Evolutionary conservation across 495 filamentous ascomycete species (phyloP).

Genomic region (Halenospora varia): DNA sequence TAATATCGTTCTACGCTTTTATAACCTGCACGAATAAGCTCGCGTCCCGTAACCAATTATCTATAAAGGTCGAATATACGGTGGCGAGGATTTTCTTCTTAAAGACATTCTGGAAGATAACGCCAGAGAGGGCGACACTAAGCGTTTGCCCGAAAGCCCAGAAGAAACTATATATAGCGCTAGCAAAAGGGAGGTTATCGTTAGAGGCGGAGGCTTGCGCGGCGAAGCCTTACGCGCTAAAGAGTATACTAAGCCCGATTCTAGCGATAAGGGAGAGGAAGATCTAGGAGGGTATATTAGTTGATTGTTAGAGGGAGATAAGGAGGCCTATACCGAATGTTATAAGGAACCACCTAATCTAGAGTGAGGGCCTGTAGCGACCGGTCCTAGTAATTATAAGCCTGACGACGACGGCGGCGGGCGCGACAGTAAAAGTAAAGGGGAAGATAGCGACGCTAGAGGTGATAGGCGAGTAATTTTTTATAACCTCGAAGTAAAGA

Average conservation of each 20-base stretch:
- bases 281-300: slow-evolving; percentile 42
- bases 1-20: slow-evolving; percentile 43
- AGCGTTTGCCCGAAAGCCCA: slow-evolving; percentile 51
- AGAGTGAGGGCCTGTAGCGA: slow-evolving; percentile 40
- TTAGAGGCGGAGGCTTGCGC: slow-evolving; percentile 40
- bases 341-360: slow-evolving; percentile 48
- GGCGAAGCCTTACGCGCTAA: slow-evolving; percentile 44
- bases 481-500: slow-evolving; percentile 63
- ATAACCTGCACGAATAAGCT: slow-evolving; percentile 56
- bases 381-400: slow-evolving; percentile 43
- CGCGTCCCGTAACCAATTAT: slow-evolving; percentile 48
- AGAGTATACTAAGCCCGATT: slow-evolving; percentile 49
- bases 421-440: slow-evolving; percentile 43
- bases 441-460: slow-evolving; percentile 60
- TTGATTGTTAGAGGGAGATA: slow-evolving; percentile 43
- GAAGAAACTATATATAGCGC: slow-evolving; percentile 55
- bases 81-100: slow-evolving; percentile 38
- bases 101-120: slow-evolving; percentile 58
- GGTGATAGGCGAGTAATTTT: slow-evolving; percentile 48
- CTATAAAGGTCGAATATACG: slow-evolving; percentile 38
- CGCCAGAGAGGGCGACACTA: slow-evolving; percentile 46
- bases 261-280: slow-evolving; percentile 49
- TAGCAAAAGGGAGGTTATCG: slow-evolving; percentile 50
- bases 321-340: slow-evolving; percentile 44
- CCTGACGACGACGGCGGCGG: slow-evolving; percentile 43